Percentiles rank a stretch among this genome's conserved stretches.
phyloP scores from a whole-genome alignment of 2,329 filamentous ascomycete genomes.

The Elsinoe australis region DNA sequence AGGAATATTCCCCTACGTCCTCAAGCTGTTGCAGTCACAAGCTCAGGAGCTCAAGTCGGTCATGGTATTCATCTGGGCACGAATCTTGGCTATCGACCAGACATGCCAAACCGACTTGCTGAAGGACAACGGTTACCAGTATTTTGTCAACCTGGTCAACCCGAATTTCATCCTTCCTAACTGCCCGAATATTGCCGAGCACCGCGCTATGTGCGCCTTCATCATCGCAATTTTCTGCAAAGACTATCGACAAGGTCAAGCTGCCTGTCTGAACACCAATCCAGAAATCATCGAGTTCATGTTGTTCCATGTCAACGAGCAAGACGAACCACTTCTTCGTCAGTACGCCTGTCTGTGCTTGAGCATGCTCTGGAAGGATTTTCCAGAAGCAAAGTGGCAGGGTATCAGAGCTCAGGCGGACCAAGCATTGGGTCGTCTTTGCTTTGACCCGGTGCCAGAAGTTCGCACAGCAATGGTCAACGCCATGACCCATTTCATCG shows the following conservation, averaged over 20 bases:
- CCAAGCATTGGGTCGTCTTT: constrained; percentile 68
- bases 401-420: constrained; percentile 87
- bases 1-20: constrained; percentile 97
- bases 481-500: constrained; percentile 86
- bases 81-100: constrained; percentile 88
- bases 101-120: constrained; percentile 88
- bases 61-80: constrained; percentile 99
- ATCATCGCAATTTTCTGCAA: constrained; percentile 97
- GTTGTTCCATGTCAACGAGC: constrained; percentile 71
- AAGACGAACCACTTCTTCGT: constrained; percentile 77
- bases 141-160: constrained; percentile 89
- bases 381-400: constrained; percentile 88
- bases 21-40: constrained; percentile 91
- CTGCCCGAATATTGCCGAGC: constrained; percentile 67
- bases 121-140: constrained; percentile 94
- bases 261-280: constrained; percentile 79
- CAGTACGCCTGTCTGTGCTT: constrained; percentile 96
- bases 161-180: constrained; percentile 66
- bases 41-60: constrained; percentile 92
- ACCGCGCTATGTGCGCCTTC: constrained; percentile 98
- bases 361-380: constrained; percentile 87
- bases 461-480: constrained; percentile 90
- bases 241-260: constrained; percentile 83
- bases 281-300: constrained; percentile 87
- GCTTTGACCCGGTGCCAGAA: constrained; percentile 81